These are phyloP conservation scores for Septoria linicola DNA, from an alignment of 2,329 filamentous ascomycete genomes.

Conservation along the genomic window DNA sequence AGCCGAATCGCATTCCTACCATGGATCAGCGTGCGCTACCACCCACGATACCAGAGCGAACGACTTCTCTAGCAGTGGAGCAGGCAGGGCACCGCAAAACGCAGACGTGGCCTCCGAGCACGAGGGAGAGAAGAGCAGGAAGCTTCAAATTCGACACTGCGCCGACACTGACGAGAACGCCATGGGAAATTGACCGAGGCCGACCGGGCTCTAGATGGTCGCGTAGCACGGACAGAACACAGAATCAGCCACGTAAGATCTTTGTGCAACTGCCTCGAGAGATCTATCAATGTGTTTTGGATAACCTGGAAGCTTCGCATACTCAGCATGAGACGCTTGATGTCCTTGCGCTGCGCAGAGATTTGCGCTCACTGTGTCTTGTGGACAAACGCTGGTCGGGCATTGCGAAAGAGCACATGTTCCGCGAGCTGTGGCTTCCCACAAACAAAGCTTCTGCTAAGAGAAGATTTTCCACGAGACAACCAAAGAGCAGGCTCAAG, in stretches of 20 bases:
- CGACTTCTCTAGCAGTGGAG: constrained; percentile 16
- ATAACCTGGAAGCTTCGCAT: constrained; percentile 51
- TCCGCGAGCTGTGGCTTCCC: constrained; percentile 37
- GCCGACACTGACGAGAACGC: constrained; percentile 36
- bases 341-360: constrained; percentile 54
- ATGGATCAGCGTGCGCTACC: constrained; percentile 14
- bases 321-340: constrained; percentile 42
- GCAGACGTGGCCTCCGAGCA: constrained; percentile 24
- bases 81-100: constrained; percentile 11
- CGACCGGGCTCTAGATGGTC: constrained; percentile 21
- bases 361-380: constrained; percentile 54
- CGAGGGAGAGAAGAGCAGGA: constrained; percentile 14
- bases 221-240: constrained; percentile 16
- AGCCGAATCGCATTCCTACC: constrained; percentile 7
- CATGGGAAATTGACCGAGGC: constrained; percentile 41
- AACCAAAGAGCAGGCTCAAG: constrained; percentile 52
- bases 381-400: constrained; percentile 59
- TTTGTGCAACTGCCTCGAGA: constrained; percentile 53
- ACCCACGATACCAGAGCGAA: constrained; percentile 23
- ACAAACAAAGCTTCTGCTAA: constrained; percentile 43
- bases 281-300: constrained; percentile 56
- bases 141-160: constrained; percentile 17
- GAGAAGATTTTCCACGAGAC: constrained; percentile 39
- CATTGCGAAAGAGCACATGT: constrained; percentile 53
- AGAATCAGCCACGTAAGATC: constrained; percentile 33